These are phyloP conservation scores for Styphnolobium japonicum DNA, from an alignment of 306 rosid species.

Conservation along the genomic window DNA sequence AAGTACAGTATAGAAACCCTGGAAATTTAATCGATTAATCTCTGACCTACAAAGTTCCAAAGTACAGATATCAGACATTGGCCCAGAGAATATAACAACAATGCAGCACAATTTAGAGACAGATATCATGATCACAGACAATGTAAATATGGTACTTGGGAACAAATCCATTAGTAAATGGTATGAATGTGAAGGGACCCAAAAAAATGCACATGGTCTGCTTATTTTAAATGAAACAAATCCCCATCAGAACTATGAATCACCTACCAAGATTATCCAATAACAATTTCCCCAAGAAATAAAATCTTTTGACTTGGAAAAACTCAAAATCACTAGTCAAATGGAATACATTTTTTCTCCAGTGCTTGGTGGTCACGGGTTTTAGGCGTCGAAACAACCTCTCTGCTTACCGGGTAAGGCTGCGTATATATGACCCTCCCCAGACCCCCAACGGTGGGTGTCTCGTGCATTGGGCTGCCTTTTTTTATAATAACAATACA, in stretches of 20 bases:
- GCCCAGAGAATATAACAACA: background rate
- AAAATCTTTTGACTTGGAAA: background rate
- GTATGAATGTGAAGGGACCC: background rate
- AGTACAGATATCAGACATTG: slow-evolving; percentile 16
- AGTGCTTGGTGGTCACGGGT: too few relatives aligned
- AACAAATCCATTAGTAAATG: background rate
- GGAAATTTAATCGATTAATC: slow-evolving; percentile 66
- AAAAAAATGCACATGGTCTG: background rate
- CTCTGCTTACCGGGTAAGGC: too few relatives aligned
- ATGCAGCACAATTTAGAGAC: background rate
- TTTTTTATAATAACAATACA: background rate
- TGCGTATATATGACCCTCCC: too few relatives aligned
- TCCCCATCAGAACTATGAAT: background rate
- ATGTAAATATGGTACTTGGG: background rate
- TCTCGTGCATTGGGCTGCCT: too few relatives aligned
- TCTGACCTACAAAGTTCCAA: slow-evolving; percentile 55
- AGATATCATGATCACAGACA: background rate
- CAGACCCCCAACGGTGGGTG: too few relatives aligned
- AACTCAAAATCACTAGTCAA: background rate
- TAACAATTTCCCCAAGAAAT: background rate
- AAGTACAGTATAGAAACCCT: slow-evolving; percentile 72
- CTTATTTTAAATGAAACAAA: background rate
- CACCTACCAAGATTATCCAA: background rate
- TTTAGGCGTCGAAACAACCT: too few relatives aligned
- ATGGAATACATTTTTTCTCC: background rate